Evolutionary conservation across 2,329 filamentous ascomycete genomes (phyloP).

Genomic region (Clonostachys solani): DNA sequence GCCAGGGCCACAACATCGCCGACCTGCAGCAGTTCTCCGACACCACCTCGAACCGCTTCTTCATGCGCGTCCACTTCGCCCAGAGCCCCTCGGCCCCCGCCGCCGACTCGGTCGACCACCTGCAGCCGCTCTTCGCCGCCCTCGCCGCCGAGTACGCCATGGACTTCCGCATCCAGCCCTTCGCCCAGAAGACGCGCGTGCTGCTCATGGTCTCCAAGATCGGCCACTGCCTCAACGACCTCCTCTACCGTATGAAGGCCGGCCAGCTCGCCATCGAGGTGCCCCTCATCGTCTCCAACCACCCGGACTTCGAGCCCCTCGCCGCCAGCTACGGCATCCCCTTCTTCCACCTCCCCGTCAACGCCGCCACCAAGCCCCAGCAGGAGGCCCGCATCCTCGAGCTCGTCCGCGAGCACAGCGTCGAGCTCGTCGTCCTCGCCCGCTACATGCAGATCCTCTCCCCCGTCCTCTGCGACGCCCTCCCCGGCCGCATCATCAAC

Average conservation of each 20-base stretch:
- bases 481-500: constrained; percentile 87
- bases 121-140: constrained; percentile 51
- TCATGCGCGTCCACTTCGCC: constrained; percentile 84
- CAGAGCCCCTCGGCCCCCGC: constrained; percentile 30
- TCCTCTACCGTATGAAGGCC: constrained; percentile 74
- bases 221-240: constrained; percentile 79
- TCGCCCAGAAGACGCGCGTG: constrained; percentile 66
- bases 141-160: constrained; percentile 63
- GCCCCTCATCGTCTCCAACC: constrained; percentile 78
- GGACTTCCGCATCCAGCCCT: constrained; percentile 67
- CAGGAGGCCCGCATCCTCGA: constrained; percentile 71
- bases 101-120: constrained; percentile 17
- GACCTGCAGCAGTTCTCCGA: constrained; percentile 85
- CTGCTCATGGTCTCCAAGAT: constrained; percentile 91
- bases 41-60: constrained; percentile 69
- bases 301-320: constrained; percentile 66
- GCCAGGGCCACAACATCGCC: constrained; percentile 73
- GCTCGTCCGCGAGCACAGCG: constrained; percentile 61
- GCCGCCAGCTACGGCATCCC: constrained; percentile 71
- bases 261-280: constrained; percentile 68
- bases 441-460: constrained; percentile 87
- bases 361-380: constrained; percentile 68
- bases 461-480: constrained; percentile 67
- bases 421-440: constrained; percentile 77
- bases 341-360: constrained; percentile 79